These are phyloP conservation scores for Sporothrix globosa DNA, from an alignment of 2,329 filamentous ascomycete genomes.

Conservation along the genomic window DNA sequence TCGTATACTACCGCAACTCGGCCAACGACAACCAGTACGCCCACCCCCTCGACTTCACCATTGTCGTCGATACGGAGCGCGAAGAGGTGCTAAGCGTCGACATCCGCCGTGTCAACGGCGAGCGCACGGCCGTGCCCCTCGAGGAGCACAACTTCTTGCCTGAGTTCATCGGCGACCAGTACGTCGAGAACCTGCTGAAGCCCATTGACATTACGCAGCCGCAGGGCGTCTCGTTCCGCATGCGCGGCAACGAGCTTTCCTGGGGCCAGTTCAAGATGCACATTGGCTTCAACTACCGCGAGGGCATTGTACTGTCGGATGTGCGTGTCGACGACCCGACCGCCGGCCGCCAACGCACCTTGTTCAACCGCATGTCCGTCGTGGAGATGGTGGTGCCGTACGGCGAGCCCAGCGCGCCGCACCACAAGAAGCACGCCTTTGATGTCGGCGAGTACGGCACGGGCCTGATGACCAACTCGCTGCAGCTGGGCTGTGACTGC, in stretches of 20 bases:
- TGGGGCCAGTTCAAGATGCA: conserved; percentile 96
- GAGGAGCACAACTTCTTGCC: conserved; percentile 79
- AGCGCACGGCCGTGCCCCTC: conserved; percentile 70
- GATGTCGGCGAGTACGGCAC: conserved; percentile 75
- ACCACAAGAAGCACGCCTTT: conserved; percentile 80
- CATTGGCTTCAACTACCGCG: conserved; percentile 91
- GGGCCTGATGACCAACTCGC: conserved; percentile 80
- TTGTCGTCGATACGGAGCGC: conserved; percentile 82
- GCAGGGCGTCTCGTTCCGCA: conserved; percentile 82
- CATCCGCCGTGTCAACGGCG: conserved; percentile 74
- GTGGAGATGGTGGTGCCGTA: conserved; percentile 96
- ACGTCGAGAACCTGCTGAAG: conserved; percentile 71
- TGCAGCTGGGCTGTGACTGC: conserved; percentile 79
- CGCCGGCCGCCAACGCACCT: conserved; percentile 72
- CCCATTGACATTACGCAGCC: conserved; percentile 73
- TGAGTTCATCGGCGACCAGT: conserved; percentile 74
- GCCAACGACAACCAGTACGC: conserved; percentile 87
- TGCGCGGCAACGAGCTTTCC: conserved; percentile 66
- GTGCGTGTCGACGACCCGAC: conserved; percentile 76
- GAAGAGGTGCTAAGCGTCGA: conserved; percentile 80
- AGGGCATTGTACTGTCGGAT: conserved; percentile 88
- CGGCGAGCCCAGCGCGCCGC: conserved; percentile 77
- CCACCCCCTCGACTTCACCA: conserved; percentile 89
- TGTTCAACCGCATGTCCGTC: conserved; percentile 87
- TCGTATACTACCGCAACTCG: conserved; percentile 93